Evolutionary conservation across 2,329 filamentous ascomycete species (phyloP).

Genomic region (Hymenoscyphus fraxineus): DNA sequence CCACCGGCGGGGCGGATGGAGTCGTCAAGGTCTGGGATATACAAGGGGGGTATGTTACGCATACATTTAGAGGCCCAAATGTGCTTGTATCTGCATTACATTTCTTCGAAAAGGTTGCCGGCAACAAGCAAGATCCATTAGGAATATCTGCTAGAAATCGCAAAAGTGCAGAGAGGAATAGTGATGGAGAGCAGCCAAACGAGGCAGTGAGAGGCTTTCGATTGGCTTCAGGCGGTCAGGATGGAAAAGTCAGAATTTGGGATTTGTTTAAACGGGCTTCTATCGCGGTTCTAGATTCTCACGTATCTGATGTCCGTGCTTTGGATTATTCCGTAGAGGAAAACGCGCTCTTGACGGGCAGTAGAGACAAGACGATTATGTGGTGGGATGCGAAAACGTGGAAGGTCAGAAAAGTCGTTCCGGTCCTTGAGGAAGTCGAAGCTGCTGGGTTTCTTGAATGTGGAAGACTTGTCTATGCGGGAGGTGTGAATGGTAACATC

Average conservation of each 20-base stretch:
- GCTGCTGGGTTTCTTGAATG: constrained; percentile 72
- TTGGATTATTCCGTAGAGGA: constrained; percentile 76
- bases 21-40: constrained; percentile 98
- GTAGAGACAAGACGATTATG: constrained; percentile 90
- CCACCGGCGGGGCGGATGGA: constrained; percentile 89
- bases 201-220: constrained; percentile 62
- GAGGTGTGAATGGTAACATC: constrained; percentile 76
- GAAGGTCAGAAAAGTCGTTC: constrained; percentile 76
- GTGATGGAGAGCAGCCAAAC: constrained; percentile 43
- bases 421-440: constrained; percentile 82
- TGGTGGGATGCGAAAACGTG: constrained; percentile 86
- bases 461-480: constrained; percentile 73
- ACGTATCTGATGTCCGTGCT: constrained; percentile 89
- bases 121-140: constrained; percentile 37
- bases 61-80: constrained; percentile 90
- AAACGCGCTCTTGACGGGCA: constrained; percentile 74
- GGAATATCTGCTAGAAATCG: constrained; percentile 40
- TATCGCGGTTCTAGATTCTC: constrained; percentile 78
- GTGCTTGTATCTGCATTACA: constrained; percentile 86
- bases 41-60: constrained; percentile 81
- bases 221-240: constrained; percentile 87
- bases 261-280: constrained; percentile 80
- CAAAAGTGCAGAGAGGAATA: constrained; percentile 43
- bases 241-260: constrained; percentile 89
- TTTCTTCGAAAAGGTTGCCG: constrained; percentile 74